Evolutionary conservation across 768 basidiomycete species (phyloP).

Genomic region (Fibroporia radiculosa): DNA sequence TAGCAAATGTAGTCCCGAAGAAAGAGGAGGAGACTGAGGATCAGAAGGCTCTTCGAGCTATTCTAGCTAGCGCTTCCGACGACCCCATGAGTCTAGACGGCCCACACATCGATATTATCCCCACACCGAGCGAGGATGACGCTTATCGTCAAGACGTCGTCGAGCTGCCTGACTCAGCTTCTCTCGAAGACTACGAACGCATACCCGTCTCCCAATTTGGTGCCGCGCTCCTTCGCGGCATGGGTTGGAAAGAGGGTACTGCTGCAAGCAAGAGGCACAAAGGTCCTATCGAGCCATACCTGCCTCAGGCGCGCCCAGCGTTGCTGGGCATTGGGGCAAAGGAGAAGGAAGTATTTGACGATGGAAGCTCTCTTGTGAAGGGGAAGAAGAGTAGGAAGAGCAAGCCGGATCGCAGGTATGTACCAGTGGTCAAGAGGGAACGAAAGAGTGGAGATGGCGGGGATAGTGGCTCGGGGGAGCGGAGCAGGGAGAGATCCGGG

Average conservation of each 20-base stretch:
- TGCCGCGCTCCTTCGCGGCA: constrained; percentile 85
- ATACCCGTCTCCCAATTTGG: constrained; percentile 93
- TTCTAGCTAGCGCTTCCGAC: constrained; percentile 52
- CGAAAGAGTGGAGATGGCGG: constrained; percentile 17
- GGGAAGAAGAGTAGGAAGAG: constrained; percentile 37
- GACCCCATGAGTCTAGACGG: constrained; percentile 30
- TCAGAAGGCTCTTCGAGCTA: constrained; percentile 69
- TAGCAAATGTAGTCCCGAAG: constrained; percentile 24
- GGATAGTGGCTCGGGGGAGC: constrained; percentile 16
- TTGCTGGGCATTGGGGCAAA: constrained; percentile 93
- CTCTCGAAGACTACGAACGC: constrained; percentile 80
- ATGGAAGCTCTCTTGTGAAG: constrained; percentile 38
- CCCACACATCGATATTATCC: constrained; percentile 52
- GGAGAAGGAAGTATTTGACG: constrained; percentile 65
- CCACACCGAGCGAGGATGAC: constrained; percentile 58
- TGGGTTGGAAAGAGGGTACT: constrained; percentile 90
- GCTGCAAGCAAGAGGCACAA: constrained; percentile 54
- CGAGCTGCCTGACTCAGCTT: constrained; percentile 68
- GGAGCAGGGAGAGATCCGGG: constrained; percentile 11
- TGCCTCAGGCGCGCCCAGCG: constrained; percentile 77
- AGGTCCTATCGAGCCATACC: constrained; percentile 67
- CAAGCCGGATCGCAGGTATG: constrained; percentile 66
- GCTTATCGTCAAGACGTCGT: constrained; percentile 80
- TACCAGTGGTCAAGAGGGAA: constrained; percentile 76
- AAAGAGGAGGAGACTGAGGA: constrained; percentile 58